These are phyloP conservation scores for Abelmoschus esculentus DNA, from an alignment of 345 rosid species.

Conservation along the genomic window DNA sequence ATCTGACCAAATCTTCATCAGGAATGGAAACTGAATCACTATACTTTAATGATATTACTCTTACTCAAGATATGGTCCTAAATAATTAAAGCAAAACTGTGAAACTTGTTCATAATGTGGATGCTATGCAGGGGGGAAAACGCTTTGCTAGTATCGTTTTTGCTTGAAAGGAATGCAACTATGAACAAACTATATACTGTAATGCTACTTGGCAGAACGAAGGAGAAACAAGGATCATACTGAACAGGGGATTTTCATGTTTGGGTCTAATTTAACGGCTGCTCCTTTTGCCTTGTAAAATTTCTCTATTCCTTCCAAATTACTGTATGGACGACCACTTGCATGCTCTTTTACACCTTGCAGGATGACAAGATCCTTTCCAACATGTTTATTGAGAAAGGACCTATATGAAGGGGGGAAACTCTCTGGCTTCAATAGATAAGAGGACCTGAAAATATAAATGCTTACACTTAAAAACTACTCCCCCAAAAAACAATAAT, in stretches of 20 bases:
- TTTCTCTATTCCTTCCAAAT: conserved; percentile 59
- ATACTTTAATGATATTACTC: not conserved
- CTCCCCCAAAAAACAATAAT: not conserved
- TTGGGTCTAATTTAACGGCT: conserved; percentile 67
- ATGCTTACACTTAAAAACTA: not conserved
- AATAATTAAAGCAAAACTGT: not conserved
- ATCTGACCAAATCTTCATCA: not conserved
- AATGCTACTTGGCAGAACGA: not conserved
- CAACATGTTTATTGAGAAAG: conserved; percentile 86
- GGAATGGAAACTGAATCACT: not conserved
- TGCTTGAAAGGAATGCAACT: not conserved
- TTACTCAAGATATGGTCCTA: not conserved
- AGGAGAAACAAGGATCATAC: conserved; percentile 30
- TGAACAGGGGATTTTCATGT: conserved; percentile 77
- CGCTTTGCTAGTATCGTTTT: not conserved
- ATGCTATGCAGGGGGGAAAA: not conserved
- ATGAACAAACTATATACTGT: not conserved
- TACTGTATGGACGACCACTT: conserved; percentile 52
- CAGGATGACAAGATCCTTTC: conserved; percentile 58
- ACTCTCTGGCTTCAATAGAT: conserved; percentile 79
- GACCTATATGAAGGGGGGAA: conserved; percentile 89
- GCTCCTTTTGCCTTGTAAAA: conserved; percentile 63
- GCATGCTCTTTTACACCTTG: conserved; percentile 78
- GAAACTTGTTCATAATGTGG: not conserved
- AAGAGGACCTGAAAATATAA: conserved; percentile 64